Percentiles rank a stretch among this genome's conserved stretches.
These are phyloP conservation scores for Cystobasidium onofrii DNA, from an alignment of 768 basidiomycete species.

Conservation along the genomic window DNA sequence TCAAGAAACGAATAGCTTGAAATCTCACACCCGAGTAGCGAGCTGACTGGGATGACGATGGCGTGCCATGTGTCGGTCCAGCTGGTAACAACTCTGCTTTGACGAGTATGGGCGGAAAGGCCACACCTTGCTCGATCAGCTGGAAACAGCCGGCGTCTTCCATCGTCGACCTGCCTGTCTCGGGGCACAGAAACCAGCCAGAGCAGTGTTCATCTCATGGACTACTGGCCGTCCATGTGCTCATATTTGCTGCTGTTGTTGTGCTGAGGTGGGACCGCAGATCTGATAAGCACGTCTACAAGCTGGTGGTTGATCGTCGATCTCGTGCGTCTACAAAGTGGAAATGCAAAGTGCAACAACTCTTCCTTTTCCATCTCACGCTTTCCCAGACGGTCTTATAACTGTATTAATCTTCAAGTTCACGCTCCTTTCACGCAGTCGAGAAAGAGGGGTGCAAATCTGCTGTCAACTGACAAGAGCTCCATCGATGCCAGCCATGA, in stretches of 20 bases:
- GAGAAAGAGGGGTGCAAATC: too few relatives aligned
- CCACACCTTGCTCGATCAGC: background rate
- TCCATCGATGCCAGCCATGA: slow-evolving; percentile 4
- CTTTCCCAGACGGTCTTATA: background rate
- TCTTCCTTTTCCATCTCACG: background rate
- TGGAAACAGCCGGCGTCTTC: background rate
- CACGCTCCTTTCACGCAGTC: background rate
- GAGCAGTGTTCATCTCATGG: background rate
- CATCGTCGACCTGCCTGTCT: background rate
- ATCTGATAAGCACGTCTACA: too few relatives aligned
- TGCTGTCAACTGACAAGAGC: too few relatives aligned
- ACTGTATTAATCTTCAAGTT: background rate
- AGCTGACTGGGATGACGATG: background rate
- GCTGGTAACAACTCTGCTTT: background rate
- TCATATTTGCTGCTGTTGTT: background rate
- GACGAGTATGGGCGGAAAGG: slow-evolving; percentile 11
- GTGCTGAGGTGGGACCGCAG: too few relatives aligned
- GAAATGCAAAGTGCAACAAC: background rate
- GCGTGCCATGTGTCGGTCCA: background rate
- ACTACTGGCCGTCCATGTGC: background rate
- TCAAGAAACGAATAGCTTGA: slow-evolving; percentile 15
- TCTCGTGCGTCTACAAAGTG: background rate
- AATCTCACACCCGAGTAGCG: background rate
- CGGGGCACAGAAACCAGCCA: background rate
- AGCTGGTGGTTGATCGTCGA: background rate